Percentiles rank a stretch among this genome's conserved stretches.
Evolutionary conservation across 106 monocot genomes (phyloP).

Genomic region (Dioscorea dumetorum): DNA sequence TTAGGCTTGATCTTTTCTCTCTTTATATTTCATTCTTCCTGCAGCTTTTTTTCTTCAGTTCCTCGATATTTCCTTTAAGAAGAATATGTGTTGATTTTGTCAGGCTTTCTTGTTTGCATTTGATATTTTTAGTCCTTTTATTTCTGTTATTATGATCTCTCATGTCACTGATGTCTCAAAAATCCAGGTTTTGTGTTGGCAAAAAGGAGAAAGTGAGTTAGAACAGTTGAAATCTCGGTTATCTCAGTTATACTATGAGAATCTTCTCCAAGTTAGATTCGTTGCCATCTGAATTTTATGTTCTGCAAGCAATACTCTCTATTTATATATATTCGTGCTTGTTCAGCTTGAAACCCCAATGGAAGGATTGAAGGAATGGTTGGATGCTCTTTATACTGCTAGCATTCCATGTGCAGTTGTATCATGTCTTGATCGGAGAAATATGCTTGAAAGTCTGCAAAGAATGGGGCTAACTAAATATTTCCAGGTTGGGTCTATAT

Average conservation of each 20-base stretch:
- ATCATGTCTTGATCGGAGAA: constrained; percentile 79
- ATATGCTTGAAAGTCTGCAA: constrained; percentile 64
- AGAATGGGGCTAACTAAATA: constrained; percentile 72
- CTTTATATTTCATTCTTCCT: no score
- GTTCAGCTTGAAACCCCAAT: constrained; percentile 69
- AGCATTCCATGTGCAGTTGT: constrained; percentile 88
- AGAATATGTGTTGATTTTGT: no score
- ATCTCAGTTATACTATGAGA: constrained; percentile 69
- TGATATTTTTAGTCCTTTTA: no score
- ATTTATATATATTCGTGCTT: background rate
- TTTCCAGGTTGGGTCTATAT: constrained; percentile 53
- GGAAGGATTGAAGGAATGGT: constrained; percentile 84
- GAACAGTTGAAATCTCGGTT: constrained; percentile 85
- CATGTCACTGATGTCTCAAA: no score
- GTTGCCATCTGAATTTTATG: no score
- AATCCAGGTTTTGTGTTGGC: constrained; percentile 77
- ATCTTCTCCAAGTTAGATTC: constrained; percentile 57
- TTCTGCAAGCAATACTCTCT: no score
- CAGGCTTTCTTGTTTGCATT: no score
- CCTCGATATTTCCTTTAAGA: no score
- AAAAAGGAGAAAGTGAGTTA: constrained; percentile 42
- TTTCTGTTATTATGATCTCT: no score
- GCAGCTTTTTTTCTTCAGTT: no score
- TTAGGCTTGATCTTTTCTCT: no score
- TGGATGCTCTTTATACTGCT: constrained; percentile 79